Percentiles rank a stretch among this genome's conserved stretches.
Conservation (phyloP, 2,329 filamentous ascomycete species). For the Aspergillus tubingensis region DNA sequence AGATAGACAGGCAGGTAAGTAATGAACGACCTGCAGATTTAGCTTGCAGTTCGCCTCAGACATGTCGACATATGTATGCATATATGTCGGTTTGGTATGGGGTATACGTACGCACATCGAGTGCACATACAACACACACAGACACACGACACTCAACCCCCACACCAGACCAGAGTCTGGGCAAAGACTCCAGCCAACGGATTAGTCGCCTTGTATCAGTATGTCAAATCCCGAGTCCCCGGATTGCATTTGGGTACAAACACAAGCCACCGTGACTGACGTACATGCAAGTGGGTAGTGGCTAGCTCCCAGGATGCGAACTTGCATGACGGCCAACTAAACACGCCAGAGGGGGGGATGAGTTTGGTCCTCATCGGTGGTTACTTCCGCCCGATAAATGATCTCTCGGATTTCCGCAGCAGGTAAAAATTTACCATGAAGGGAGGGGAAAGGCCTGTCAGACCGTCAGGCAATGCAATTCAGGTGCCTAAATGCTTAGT, state of each 20-base stretch:
- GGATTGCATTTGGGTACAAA: background rate
- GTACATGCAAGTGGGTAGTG: background rate
- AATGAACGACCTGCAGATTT: background rate
- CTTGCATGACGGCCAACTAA: background rate
- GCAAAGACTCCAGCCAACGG: background rate
- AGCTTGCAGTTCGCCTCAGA: background rate
- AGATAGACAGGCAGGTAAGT: background rate
- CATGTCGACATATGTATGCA: background rate
- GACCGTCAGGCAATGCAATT: background rate
- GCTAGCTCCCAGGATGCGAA: background rate
- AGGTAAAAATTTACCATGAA: background rate
- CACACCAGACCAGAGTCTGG: background rate
- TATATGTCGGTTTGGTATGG: background rate
- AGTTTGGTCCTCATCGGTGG: background rate
- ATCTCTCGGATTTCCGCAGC: background rate
- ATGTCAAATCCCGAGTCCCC: background rate
- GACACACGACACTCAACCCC: background rate
- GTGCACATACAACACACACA: conserved; percentile 1
- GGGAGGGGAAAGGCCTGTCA: background rate
- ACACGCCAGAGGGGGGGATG: background rate
- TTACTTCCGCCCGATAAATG: background rate
- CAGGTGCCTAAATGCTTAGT: conserved; percentile 1
- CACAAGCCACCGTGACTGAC: background rate
- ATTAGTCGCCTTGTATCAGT: background rate
- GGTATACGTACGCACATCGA: background rate